Evolutionary conservation across 352 stramenopile genomes (phyloP), one percentile per base, ranked within the genome.

Genomic region (Phytopythium helicoides): DNA sequence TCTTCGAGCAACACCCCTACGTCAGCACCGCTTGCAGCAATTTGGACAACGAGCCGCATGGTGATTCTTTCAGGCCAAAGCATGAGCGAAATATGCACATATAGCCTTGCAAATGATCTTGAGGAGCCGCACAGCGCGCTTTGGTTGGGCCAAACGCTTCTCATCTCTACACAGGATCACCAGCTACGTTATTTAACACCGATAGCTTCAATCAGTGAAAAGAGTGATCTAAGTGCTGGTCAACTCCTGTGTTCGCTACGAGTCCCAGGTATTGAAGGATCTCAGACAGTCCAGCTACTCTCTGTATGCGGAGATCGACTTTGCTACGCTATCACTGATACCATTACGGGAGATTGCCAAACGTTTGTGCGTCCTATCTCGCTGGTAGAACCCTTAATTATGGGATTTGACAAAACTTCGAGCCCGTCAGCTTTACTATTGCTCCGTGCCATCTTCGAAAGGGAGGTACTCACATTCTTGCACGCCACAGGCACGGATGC

Each of bases 61-160:
- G 66, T 92, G 18, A 51, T 91, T 16, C 68, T 94, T 9, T 76
- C 72, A 9, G 47, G 16, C 1, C 18, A 54, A 10, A 65, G 54
- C 14, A 55, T 88, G 1, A 21, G 35, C 10, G 33, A 70, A n/a
- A 55, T 89, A 8, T 64, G 64, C 10, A 41, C 57, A 22, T 87
- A 82, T 34, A 44, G 73, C 23, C 59, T 80, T 16, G 40, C 45
- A 4, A 31, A 11, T 6, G 71, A 86, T 23, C 59, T 88, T 6
- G 41, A 61, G 2, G 56, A 54, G 10, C 76, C 78, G 0, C 63
- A 80, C 36, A 87, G 71, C 55, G 40, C 85, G 33, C 42, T 94
- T 2, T 94, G 84, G 84, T 58, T 94, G 31, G 80, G 64, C 2
- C 78, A 89, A 35, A 76, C 81, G 25, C 55, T 94, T 22, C 38